Percentiles rank a stretch among this genome's conserved stretches.
Evolutionary conservation across 2,329 filamentous ascomycete genomes (phyloP).

Genomic region (Ophiocordyceps unilateralis): DNA sequence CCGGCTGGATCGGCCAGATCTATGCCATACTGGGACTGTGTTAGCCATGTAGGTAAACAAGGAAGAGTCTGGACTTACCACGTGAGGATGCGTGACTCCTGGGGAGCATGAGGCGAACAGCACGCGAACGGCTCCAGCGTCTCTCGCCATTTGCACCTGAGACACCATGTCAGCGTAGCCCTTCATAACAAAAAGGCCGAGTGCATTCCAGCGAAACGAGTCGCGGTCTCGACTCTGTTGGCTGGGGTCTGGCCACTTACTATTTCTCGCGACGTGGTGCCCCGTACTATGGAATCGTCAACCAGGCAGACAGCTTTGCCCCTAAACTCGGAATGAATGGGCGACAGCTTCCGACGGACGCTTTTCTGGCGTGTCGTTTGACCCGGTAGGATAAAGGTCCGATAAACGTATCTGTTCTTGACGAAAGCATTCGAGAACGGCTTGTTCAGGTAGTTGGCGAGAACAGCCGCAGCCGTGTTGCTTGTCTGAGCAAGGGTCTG

Average conservation of each 20-base stretch:
- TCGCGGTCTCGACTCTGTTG: too few species aligned
- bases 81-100: conserved; percentile 69
- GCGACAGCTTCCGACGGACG: conserved; percentile 75
- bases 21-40: neutral
- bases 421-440: conserved; percentile 70
- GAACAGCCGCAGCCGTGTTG: conserved; percentile 60
- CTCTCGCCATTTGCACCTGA: conserved; percentile 48
- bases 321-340: conserved; percentile 72
- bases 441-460: conserved; percentile 60
- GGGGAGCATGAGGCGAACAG: conserved; percentile 73
- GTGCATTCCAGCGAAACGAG: neutral
- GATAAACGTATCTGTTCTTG: conserved; percentile 79
- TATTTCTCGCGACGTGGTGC: conserved; percentile 1
- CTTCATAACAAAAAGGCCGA: neutral
- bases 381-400: conserved; percentile 62
- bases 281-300: conserved; percentile 80
- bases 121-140: conserved; percentile 67
- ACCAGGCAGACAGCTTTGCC: conserved; percentile 68
- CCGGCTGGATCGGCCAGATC: neutral
- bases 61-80: too few species aligned
- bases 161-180: neutral
- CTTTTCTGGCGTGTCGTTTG: conserved; percentile 69
- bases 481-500: conserved; percentile 30
- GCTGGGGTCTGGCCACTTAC: conserved; percentile 3
- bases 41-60: neutral